Evolutionary conservation across 2,329 filamentous ascomycete genomes (phyloP).

Genomic region (Alternaria arborescens): DNA sequence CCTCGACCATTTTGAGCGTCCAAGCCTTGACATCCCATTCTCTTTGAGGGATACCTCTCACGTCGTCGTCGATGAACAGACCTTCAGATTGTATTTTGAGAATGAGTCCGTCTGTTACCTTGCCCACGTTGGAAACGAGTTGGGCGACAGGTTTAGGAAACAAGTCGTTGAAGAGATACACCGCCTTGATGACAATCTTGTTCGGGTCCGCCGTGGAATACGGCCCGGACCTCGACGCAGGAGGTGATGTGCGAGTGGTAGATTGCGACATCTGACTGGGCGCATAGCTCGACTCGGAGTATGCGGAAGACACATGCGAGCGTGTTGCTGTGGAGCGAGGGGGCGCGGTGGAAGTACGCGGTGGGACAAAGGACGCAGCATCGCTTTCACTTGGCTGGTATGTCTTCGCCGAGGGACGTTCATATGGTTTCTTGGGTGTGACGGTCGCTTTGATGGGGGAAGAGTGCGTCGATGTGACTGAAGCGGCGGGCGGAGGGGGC

Average conservation of each 20-base stretch:
- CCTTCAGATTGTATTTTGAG: constrained; percentile 93
- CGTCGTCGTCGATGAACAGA: constrained; percentile 95
- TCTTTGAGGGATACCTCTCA: constrained; percentile 87
- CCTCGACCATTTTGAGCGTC: constrained; percentile 91
- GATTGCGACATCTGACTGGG: constrained; percentile 70
- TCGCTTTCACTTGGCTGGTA: constrained; percentile 62
- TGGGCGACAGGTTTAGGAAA: constrained; percentile 92
- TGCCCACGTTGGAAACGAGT: constrained; percentile 81
- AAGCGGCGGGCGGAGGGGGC: constrained; percentile 51
- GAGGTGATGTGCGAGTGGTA: constrained; percentile 83
- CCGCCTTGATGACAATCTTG: constrained; percentile 94
- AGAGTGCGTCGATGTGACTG: constrained; percentile 48
- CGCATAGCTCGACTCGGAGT: constrained; percentile 87
- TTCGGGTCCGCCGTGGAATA: constrained; percentile 91
- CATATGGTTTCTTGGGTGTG: constrained; percentile 55
- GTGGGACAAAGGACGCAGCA: constrained; percentile 2
- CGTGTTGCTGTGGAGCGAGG: constrained; percentile 34
- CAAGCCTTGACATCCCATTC: constrained; percentile 99
- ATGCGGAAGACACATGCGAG: constrained; percentile 58
- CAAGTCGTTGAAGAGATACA: constrained; percentile 90
- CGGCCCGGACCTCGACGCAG: constrained; percentile 77
- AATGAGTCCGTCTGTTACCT: constrained; percentile 90
- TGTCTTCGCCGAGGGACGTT: constrained; percentile 63
- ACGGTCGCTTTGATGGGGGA: constrained; percentile 51
- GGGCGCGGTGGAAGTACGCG: constrained; percentile 51